Base-by-base conservation (phyloP, 2,329 filamentous ascomycete genomes). In the Aaosphaeria pasadenensis region DNA sequence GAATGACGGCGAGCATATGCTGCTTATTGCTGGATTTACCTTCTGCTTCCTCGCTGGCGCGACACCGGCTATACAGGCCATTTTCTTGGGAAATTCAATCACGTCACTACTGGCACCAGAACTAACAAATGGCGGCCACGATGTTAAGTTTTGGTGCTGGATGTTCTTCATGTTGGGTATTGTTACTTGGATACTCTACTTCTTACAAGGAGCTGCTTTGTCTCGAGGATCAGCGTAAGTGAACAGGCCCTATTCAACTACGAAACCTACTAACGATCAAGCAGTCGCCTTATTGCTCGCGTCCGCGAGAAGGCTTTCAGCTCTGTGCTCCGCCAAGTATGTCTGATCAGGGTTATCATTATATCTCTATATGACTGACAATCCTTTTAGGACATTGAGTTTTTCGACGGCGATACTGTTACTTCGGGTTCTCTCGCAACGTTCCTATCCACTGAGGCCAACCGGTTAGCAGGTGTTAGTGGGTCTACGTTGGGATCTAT, bases 361-460 rank as follows among this genome's bases (percentile, higher is more conserved):
- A 2, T 24, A 2, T 24, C 9, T 35, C 17, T 24, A 24, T 2
- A 24, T 24, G 17, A 24, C 17, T 24, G 17, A 24, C 17, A 24
- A 24, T 24, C 17, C 17, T 24, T n/a, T 7, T 90, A 96, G 70
- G 94, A 97, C 51, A 92, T 97, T 47, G 78, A 85, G 35, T 97
- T 92, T 70, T 99, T 96, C 58, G 94, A 97, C 67, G 80, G 78
- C 39, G 91, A 96, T 51, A 87, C 94, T 66, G 95, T 97, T 65
- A 91, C 88, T 6, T 87, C 91, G 3, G 94, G 94, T 56, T 88
- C 91, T 1, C 76, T 99, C 59, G 96, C 91, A 0, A 77, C 81
- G 4, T 77, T 81, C 7, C 70, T 84, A 0, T 76, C 78, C 0
- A 73, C 78, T n/a, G 88, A 96, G 71, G 91, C 92, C 0, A 96